Conservation (phyloP, 2,329 filamentous ascomycete species). For the Colletotrichum filicis region DNA sequence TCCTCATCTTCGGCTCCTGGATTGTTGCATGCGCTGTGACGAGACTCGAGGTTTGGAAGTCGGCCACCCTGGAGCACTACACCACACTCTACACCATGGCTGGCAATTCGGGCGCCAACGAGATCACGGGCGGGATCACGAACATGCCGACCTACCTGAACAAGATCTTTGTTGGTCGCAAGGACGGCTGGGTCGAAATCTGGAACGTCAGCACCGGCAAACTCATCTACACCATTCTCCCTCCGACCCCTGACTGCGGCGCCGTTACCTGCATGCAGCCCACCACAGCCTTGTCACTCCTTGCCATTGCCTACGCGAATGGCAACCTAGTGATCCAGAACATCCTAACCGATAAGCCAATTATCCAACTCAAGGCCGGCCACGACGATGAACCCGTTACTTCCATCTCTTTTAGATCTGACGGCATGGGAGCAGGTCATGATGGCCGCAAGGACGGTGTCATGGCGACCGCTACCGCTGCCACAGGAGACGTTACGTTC, state of each 20-base stretch:
- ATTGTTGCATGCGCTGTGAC: conserved; percentile 82
- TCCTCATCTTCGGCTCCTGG: conserved; percentile 91
- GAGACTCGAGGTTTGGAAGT: conserved; percentile 90
- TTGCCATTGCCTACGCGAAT: conserved; percentile 87
- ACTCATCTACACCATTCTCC: conserved; percentile 88
- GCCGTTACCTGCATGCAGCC: conserved; percentile 89
- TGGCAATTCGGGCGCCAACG: conserved; percentile 66
- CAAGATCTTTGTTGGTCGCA: conserved; percentile 90
- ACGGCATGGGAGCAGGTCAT: conserved; percentile 87
- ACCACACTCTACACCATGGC: conserved; percentile 78
- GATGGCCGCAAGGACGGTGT: conserved; percentile 88
- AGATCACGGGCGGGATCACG: conserved; percentile 81
- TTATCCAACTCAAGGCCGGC: conserved; percentile 76
- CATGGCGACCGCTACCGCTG: conserved; percentile 88
- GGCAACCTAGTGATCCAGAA: conserved; percentile 86
- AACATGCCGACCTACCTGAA: conserved; percentile 96
- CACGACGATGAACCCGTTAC: conserved; percentile 75
- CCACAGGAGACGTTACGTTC: conserved; percentile 89
- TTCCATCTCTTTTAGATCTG: conserved; percentile 89
- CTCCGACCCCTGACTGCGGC: conserved; percentile 77
- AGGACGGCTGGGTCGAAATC: conserved; percentile 91
- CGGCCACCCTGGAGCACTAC: conserved; percentile 85
- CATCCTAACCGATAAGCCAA: conserved; percentile 78
- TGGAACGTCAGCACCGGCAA: conserved; percentile 97
- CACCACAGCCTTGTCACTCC: conserved; percentile 82